Base-by-base conservation (phyloP, 192 early-diverging fungal species). In the Irineochytrium annulatum region DNA sequence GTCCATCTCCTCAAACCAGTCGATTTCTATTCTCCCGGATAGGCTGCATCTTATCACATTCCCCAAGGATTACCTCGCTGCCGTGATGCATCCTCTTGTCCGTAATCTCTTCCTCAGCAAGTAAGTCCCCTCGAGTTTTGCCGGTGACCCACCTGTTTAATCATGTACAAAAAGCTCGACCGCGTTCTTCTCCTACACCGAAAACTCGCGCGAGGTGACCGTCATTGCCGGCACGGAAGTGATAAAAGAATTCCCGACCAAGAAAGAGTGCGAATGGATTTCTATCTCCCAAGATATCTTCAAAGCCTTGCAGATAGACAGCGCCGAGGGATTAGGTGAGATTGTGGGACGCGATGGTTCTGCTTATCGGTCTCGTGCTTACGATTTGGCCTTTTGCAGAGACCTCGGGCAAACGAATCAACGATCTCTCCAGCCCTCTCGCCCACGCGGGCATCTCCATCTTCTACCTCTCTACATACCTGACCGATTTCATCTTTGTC, bases 401-500 rank as follows among this genome's bases (percentile, higher is more conserved):
- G 39, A 71, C 76, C 46, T 85, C 82, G n/a, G 84, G 82, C 17
- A 57, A 73, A 51, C 60, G 84, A 20, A 86, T 86, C 58, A 82
- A 77, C 52, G 78, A 86, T 35, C 59, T 86, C 5, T 83, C 84
- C 8, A 71, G 56, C 2, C 71, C 81, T 0, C 59, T 86, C 28
- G 78, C 78, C 31, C 70, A 69, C 49, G 81, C 78, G 14, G 81
- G 79, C 61, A 79, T 89, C 31, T 86, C 83, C 28, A 86, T 89
- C 44, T 87, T 89, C 43, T 89, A 87, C 61, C 77, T 87, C 63
- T 81, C 78, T 1, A 89, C 87, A 3, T 89, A 87, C 64, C 85
- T 87, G 64, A 89, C 85, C 0, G 87, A 89, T 44, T 76, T 85
- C 43, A 71, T 88, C 28, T 79, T 88, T 74, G 85, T 88, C 27